Conservation (phyloP, 1,284 basidiomycete genomes). For the Lignosus rhinocerotis region DNA sequence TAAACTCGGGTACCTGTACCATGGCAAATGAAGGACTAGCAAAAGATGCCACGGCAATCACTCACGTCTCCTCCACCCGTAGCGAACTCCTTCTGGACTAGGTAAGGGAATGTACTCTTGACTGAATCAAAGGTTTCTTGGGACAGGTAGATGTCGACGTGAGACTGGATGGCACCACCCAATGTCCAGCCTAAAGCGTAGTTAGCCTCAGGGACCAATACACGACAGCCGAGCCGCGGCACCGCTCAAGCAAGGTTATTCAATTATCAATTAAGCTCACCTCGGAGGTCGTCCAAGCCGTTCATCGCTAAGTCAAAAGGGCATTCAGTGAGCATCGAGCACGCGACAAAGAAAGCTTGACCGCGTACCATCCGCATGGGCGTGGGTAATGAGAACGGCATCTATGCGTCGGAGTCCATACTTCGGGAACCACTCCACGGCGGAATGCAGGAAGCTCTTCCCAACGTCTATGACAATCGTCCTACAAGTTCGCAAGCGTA, state of each 20-base stretch:
- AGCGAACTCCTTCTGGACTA: slow-evolving; percentile 72
- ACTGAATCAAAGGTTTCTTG: slow-evolving; percentile 65
- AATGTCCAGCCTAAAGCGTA: slow-evolving; percentile 71
- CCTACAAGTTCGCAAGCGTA: slow-evolving; percentile 34
- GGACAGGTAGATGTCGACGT: slow-evolving; percentile 76
- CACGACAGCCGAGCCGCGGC: background rate
- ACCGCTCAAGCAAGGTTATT: slow-evolving; percentile 6
- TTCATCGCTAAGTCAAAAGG: slow-evolving; percentile 62
- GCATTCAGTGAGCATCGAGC: slow-evolving; percentile 6
- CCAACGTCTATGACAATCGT: slow-evolving; percentile 80
- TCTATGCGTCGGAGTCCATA: slow-evolving; percentile 74
- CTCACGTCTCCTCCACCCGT: slow-evolving; percentile 78
- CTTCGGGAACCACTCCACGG: slow-evolving; percentile 80
- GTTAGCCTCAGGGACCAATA: background rate
- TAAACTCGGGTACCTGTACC: slow-evolving; percentile 70
- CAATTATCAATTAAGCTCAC: slow-evolving; percentile 37
- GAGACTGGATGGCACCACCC: slow-evolving; percentile 59
- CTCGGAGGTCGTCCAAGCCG: slow-evolving; percentile 79
- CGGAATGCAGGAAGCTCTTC: slow-evolving; percentile 77
- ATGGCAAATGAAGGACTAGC: background rate
- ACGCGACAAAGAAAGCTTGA: background rate
- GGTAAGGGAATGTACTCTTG: slow-evolving; percentile 72
- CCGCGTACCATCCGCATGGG: slow-evolving; percentile 71
- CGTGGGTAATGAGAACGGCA: slow-evolving; percentile 77
- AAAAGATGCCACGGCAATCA: slow-evolving; percentile 16